Conservation (phyloP, 352 stramenopile species). For the Phytophthora uliginosa region DNA sequence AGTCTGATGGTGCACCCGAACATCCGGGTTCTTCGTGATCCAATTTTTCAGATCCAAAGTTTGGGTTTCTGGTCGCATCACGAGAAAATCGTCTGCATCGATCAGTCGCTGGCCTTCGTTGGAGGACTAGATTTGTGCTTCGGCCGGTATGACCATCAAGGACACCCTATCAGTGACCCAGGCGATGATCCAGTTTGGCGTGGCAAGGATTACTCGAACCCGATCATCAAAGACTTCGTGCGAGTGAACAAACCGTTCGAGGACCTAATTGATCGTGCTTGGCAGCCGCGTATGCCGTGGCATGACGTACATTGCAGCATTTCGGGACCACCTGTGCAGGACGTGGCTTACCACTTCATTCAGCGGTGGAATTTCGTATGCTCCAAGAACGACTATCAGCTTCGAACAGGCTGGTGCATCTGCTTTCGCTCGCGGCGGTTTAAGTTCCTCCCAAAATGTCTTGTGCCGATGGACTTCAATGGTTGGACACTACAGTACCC, state of each 20-base stretch:
- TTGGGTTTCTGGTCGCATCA: conserved; percentile 95
- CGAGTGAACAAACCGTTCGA: conserved; percentile 87
- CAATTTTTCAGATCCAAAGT: conserved; percentile 92
- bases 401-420: conserved; percentile 90
- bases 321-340: conserved; percentile 80
- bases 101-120: conserved; percentile 87
- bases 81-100: conserved; percentile 94
- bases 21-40: conserved; percentile 92
- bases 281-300: conserved; percentile 90
- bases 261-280: conserved; percentile 83
- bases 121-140: conserved; percentile 92
- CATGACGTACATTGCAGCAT: conserved; percentile 91
- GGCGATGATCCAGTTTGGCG: conserved; percentile 75
- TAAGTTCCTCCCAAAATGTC: conserved; percentile 86
- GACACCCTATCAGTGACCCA: conserved; percentile 79
- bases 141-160: conserved; percentile 88
- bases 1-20: conserved; percentile 85
- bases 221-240: conserved; percentile 92
- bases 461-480: conserved; percentile 91
- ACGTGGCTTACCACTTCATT: conserved; percentile 93
- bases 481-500: conserved; percentile 83
- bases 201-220: conserved; percentile 92
- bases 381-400: conserved; percentile 90
- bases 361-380: conserved; percentile 94
- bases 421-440: conserved; percentile 86